Percentiles rank a stretch among this genome's conserved stretches.
phyloP scores from a whole-genome alignment of 805 yeast species.

The Kockiozyma suomiensis region DNA sequence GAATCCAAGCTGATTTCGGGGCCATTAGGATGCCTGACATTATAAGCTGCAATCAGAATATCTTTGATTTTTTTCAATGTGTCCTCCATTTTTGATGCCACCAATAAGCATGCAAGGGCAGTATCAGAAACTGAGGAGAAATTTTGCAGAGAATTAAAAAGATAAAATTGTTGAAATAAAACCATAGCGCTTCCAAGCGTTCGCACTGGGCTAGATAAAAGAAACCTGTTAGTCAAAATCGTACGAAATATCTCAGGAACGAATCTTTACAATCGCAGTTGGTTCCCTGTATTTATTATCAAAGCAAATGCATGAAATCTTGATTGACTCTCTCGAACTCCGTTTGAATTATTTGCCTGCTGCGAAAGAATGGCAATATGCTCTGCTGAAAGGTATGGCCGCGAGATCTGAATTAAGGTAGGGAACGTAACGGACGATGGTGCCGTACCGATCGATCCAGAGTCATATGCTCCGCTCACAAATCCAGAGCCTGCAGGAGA shows the following conservation, averaged over 20 bases:
- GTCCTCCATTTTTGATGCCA: slow-evolving; percentile 77
- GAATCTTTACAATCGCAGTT: slow-evolving; percentile 24
- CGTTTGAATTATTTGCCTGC: slow-evolving; percentile 7
- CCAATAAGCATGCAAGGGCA: slow-evolving; percentile 67
- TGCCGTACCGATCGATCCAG: neutral
- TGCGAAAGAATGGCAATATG: slow-evolving; percentile 17
- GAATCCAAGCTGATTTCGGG: slow-evolving; percentile 29
- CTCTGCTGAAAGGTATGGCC: slow-evolving; percentile 25
- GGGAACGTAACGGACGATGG: slow-evolving; percentile 1
- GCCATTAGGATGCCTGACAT: slow-evolving; percentile 39
- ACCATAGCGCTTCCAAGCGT: slow-evolving; percentile 36
- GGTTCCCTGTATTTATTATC: slow-evolving; percentile 18
- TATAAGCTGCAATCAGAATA: slow-evolving; percentile 56
- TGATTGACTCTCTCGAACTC: slow-evolving; percentile 23
- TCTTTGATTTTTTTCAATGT: slow-evolving; percentile 73
- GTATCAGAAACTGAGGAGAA: slow-evolving; percentile 47
- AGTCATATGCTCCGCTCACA: neutral
- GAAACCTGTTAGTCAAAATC: neutral
- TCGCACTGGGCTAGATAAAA: slow-evolving; percentile 32
- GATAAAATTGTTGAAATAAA: slow-evolving; percentile 33
- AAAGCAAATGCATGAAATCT: slow-evolving; percentile 25
- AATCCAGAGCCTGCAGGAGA: slow-evolving; percentile 9
- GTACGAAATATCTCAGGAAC: neutral
- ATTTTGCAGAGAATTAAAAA: slow-evolving; percentile 32
- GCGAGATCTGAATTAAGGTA: slow-evolving; percentile 22